Evolutionary conservation across 306 rosid species (phyloP).

Genomic region (Gillenia trifoliata): DNA sequence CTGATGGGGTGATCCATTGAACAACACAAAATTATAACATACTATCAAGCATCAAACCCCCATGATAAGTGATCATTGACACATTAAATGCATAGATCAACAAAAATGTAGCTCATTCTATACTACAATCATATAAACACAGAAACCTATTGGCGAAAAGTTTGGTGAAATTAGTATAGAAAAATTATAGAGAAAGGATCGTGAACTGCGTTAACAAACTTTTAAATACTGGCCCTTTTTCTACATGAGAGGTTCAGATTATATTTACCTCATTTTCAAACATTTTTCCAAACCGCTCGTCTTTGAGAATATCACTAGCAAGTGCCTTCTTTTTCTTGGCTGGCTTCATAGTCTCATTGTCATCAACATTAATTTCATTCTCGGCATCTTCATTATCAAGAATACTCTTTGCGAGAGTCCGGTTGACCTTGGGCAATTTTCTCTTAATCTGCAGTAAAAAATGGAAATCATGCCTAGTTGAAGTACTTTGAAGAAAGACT

Average conservation of each 20-base stretch:
- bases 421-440: constrained; percentile 79
- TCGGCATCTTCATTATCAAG: constrained; percentile 56
- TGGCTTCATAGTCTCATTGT: constrained; percentile 48
- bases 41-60: not conserved
- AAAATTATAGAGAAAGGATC: not conserved
- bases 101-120: not conserved
- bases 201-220: too few species aligned
- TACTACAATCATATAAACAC: not conserved
- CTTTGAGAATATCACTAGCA: constrained; percentile 52
- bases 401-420: constrained; percentile 55
- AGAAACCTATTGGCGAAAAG: not conserved
- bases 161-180: not conserved
- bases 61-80: not conserved
- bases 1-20: too few species aligned
- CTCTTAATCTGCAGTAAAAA: constrained; percentile 54
- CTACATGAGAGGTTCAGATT: constrained; percentile 2
- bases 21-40: not conserved
- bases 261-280: constrained; percentile 61
- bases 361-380: constrained; percentile 38
- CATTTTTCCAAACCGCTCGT: constrained; percentile 59
- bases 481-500: not conserved
- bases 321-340: constrained; percentile 74
- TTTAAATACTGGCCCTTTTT: too few species aligned
- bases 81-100: not conserved
- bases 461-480: not conserved